A percentile compares a stretch with the other conserved stretches of the same genome.
Evolutionary conservation across 2,329 filamentous ascomycete genomes (phyloP).

Genomic region (Fusarium chuoi): DNA sequence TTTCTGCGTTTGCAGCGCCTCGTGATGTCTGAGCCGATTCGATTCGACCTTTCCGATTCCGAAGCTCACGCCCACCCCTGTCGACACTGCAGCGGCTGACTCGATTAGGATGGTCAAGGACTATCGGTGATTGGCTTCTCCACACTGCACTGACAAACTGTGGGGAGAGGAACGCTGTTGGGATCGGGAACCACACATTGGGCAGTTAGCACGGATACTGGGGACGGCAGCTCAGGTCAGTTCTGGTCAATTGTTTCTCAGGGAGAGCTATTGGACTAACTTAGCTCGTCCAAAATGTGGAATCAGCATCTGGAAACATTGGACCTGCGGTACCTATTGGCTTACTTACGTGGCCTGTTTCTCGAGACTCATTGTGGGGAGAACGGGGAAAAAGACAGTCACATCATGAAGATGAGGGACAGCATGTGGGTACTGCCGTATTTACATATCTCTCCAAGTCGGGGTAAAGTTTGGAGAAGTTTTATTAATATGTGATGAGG

Average conservation of each 20-base stretch:
- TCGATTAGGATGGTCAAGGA: slow-evolving; percentile 30
- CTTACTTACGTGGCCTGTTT: background rate
- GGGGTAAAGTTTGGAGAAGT: slow-evolving; percentile 33
- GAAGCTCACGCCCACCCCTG: slow-evolving; percentile 24
- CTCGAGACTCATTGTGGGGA: slow-evolving; percentile 11
- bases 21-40: slow-evolving; percentile 37
- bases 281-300: background rate
- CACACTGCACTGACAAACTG: slow-evolving; percentile 43
- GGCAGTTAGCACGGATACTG: slow-evolving; percentile 13
- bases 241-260: slow-evolving; percentile 10
- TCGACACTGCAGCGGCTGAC: slow-evolving; percentile 13
- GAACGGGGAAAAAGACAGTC: background rate
- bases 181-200: background rate
- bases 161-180: slow-evolving; percentile 27
- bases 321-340: background rate
- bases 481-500: background rate
- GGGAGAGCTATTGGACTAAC: background rate
- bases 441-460: slow-evolving; percentile 14
- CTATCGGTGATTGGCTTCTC: slow-evolving; percentile 41
- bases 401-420: slow-evolving; percentile 19
- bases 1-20: slow-evolving; percentile 37
- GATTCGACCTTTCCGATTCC: slow-evolving; percentile 21
- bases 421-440: slow-evolving; percentile 7
- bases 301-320: background rate
- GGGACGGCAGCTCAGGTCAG: slow-evolving; percentile 30